Conservation (phyloP, 192 early-diverging fungal species). For the Rhizoclosmatium globosum region DNA sequence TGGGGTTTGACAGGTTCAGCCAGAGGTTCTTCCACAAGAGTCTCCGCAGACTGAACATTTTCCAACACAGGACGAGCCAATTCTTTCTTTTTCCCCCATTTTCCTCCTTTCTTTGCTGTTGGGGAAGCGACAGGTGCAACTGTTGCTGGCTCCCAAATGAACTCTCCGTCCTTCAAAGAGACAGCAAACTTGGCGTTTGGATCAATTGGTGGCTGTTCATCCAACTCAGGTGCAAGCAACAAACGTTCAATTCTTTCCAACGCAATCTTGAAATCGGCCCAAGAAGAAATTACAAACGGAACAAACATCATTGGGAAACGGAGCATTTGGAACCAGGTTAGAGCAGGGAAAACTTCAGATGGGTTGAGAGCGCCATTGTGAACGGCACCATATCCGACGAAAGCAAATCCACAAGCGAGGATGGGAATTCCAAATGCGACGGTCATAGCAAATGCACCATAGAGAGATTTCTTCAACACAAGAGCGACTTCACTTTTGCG, state of each 20-base stretch:
- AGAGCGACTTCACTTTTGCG: constrained; percentile 52
- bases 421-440: constrained; percentile 59
- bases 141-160: constrained; percentile 61
- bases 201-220: constrained; percentile 57
- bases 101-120: neutral
- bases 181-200: constrained; percentile 55
- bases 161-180: constrained; percentile 56
- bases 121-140: constrained; percentile 20
- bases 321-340: constrained; percentile 34
- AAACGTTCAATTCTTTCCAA: constrained; percentile 57
- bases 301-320: constrained; percentile 66
- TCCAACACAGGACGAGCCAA: neutral
- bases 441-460: constrained; percentile 54
- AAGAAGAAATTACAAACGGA: constrained; percentile 50
- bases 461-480: constrained; percentile 41
- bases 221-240: constrained; percentile 68
- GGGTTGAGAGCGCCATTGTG: constrained; percentile 36
- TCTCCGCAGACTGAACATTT: neutral
- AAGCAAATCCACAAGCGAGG: constrained; percentile 48
- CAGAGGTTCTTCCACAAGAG: neutral
- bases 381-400: constrained; percentile 53
- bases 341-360: constrained; percentile 52
- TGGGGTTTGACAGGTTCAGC: constrained; percentile 19
- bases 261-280: constrained; percentile 61
- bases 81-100: constrained; percentile 6